A percentile compares a stretch with the other conserved stretches of the same genome.
Conservation (phyloP, 2,329 filamentous ascomycete species). For the Epichloe amarillans region DNA sequence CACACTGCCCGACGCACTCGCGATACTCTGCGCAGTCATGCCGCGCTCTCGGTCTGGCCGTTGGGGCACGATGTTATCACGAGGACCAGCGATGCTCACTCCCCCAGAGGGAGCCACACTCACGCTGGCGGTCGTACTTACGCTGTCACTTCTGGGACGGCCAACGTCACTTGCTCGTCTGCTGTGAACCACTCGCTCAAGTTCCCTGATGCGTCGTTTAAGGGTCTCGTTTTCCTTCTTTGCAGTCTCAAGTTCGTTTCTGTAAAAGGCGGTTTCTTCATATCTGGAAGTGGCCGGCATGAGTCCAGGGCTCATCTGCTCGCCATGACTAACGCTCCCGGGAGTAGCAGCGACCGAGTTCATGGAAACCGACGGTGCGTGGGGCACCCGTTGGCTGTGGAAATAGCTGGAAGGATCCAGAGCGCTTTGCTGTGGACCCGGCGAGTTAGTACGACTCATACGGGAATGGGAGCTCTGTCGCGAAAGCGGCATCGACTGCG, state of each 20-base stretch:
- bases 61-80: conserved; percentile 20
- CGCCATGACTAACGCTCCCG: conserved; percentile 20
- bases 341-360: conserved; percentile 29
- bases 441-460: conserved; percentile 37
- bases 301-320: conserved; percentile 38
- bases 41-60: conserved; percentile 30
- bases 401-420: conserved; percentile 31
- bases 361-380: conserved; percentile 18
- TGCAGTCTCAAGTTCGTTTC: conserved; percentile 45
- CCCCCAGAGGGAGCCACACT: conserved; percentile 25
- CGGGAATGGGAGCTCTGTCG: conserved; percentile 43
- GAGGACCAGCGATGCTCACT: conserved; percentile 32
- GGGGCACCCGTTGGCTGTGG: conserved; percentile 31
- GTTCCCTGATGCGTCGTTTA: conserved; percentile 46
- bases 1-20: conserved; percentile 31
- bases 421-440: conserved; percentile 31
- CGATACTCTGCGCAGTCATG: conserved; percentile 26
- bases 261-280: conserved; percentile 48
- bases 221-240: conserved; percentile 52
- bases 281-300: conserved; percentile 45
- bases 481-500: conserved; percentile 31
- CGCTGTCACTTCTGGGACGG: conserved; percentile 36
- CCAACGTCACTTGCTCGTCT: conserved; percentile 33
- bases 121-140: conserved; percentile 38
- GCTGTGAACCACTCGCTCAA: conserved; percentile 42